These are phyloP conservation scores for Vitis amurensis DNA, from an alignment of 164 flowering plant species.

Conservation along the genomic window DNA sequence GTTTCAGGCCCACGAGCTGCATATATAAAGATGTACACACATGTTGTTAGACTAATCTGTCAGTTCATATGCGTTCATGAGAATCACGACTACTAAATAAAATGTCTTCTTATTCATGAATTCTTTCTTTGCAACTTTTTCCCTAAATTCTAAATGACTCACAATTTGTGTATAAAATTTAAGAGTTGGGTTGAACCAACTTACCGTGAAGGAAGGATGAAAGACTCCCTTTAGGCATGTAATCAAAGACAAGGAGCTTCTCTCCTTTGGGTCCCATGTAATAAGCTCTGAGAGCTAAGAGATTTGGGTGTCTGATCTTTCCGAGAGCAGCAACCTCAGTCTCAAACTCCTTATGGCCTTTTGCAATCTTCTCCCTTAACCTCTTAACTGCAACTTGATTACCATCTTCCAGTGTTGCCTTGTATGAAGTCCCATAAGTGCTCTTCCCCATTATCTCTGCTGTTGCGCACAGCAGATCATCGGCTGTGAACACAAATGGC, in stretches of 20 bases:
- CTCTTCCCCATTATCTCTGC: slow-evolving; percentile 99
- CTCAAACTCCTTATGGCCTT: slow-evolving; percentile 83
- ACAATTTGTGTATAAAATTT: too few species aligned
- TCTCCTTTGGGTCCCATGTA: slow-evolving; percentile 97
- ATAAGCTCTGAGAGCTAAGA: slow-evolving; percentile 82
- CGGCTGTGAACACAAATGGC: slow-evolving; percentile 83
- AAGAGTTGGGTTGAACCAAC: slow-evolving; percentile 12
- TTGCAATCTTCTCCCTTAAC: slow-evolving; percentile 83
- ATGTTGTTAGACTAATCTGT: background rate
- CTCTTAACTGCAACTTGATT: slow-evolving; percentile 91
- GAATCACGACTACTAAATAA: too few species aligned
- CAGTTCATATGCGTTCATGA: too few species aligned
- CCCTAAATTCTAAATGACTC: too few species aligned
- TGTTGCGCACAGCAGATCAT: slow-evolving; percentile 90
- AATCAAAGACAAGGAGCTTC: slow-evolving; percentile 95
- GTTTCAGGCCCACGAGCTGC: slow-evolving; percentile 91
- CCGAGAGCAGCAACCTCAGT: slow-evolving; percentile 71
- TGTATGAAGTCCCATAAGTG: slow-evolving; percentile 85
- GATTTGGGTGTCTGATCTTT: slow-evolving; percentile 77
- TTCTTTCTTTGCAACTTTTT: too few species aligned
- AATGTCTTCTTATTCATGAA: too few species aligned
- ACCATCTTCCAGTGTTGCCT: slow-evolving; percentile 90
- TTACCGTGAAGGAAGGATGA: slow-evolving; percentile 95
- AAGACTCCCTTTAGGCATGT: slow-evolving; percentile 86
- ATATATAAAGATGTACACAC: slow-evolving; percentile 2